Conservation (phyloP, 768 basidiomycete species). For the Russula earlei region DNA sequence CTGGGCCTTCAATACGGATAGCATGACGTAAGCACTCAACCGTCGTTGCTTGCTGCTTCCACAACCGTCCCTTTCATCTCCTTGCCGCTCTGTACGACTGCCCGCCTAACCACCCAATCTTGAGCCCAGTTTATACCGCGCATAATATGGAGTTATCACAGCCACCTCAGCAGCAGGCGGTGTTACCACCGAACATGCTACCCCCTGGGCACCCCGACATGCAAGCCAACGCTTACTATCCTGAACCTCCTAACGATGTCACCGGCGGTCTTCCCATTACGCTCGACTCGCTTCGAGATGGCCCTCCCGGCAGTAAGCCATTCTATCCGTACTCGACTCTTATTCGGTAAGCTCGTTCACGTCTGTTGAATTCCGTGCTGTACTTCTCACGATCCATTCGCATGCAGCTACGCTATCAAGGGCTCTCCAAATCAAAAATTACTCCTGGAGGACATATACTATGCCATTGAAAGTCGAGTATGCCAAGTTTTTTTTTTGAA, state of each 20-base stretch:
- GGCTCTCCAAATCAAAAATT: constrained; percentile 83
- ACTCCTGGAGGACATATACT: constrained; percentile 83
- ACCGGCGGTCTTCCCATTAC: constrained; percentile 81
- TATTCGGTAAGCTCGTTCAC: constrained; percentile 54
- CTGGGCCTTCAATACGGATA: constrained; percentile 31
- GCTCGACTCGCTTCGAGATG: constrained; percentile 77
- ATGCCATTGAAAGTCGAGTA: constrained; percentile 83
- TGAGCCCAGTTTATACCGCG: background rate
- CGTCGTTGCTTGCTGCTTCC: constrained; percentile 11
- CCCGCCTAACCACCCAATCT: background rate
- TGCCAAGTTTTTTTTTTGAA: constrained; percentile 26
- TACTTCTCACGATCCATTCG: constrained; percentile 8
- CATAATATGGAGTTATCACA: constrained; percentile 17
- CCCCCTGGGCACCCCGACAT: constrained; percentile 33
- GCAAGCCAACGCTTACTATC: constrained; percentile 49
- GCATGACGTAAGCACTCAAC: constrained; percentile 38
- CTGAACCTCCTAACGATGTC: constrained; percentile 67
- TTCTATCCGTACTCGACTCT: constrained; percentile 89
- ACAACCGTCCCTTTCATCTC: constrained; percentile 41
- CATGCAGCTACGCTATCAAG: constrained; percentile 75
- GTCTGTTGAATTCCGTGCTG: background rate
- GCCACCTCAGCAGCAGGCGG: constrained; percentile 37
- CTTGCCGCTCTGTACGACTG: constrained; percentile 24
- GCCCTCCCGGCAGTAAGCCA: constrained; percentile 81
- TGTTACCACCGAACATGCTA: constrained; percentile 55